Evolutionary conservation across 1,284 basidiomycete genomes (phyloP).

Genomic region (Coniophora puteana): DNA sequence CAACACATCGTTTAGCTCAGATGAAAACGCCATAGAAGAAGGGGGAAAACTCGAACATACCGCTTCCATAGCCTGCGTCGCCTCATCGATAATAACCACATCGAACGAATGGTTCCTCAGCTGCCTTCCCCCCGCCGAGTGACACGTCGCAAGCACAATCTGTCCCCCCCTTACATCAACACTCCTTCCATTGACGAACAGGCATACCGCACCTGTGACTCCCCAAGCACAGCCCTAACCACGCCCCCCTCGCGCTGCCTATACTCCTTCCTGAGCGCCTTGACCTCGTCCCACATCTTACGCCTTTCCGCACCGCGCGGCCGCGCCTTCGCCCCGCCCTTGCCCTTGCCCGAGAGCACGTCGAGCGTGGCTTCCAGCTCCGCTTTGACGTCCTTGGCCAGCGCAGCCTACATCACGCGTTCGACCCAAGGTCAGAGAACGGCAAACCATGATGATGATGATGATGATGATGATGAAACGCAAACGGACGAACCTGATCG

Average conservation of each 20-base stretch:
- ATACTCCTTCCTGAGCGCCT: conserved; percentile 90
- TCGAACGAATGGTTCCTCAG: conserved; percentile 80
- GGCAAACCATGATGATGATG: background rate
- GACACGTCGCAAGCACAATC: conserved; percentile 91
- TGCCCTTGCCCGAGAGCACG: conserved; percentile 73
- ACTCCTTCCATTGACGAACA: background rate
- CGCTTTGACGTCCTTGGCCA: conserved; percentile 82
- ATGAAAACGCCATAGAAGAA: conserved; percentile 1
- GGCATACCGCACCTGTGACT: conserved; percentile 56
- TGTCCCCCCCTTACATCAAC: too few species aligned
- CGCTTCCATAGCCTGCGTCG: conserved; percentile 94
- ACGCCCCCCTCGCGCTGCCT: conserved; percentile 85
- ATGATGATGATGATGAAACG: background rate
- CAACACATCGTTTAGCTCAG: conserved; percentile 5
- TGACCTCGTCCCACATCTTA: conserved; percentile 90
- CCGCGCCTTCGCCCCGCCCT: conserved; percentile 68
- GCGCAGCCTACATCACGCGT: conserved; percentile 45
- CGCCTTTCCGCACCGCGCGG: conserved; percentile 77
- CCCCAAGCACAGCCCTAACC: conserved; percentile 72
- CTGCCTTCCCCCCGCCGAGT: conserved; percentile 83
- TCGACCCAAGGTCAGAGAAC: background rate
- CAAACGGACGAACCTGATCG: conserved; percentile 51
- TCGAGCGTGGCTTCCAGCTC: conserved; percentile 74
- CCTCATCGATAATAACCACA: conserved; percentile 93
- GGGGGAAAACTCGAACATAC: conserved; percentile 37